Evolutionary conservation across 2,329 filamentous ascomycete genomes (phyloP).

Genomic region (Exophiala calicioides): DNA sequence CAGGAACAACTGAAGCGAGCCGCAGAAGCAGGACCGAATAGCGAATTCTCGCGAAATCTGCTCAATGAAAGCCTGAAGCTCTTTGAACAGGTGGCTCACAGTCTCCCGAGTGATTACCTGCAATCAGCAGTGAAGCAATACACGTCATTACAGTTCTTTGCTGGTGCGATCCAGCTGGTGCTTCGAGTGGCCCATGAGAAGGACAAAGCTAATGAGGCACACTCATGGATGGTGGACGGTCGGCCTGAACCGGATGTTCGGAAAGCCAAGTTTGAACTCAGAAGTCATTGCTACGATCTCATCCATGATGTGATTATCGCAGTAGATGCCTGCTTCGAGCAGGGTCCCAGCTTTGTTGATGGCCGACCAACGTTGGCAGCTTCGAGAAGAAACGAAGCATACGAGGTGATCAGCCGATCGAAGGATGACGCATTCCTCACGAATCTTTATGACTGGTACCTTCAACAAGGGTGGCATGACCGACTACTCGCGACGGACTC

Average conservation of each 20-base stretch:
- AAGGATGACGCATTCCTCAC: slow-evolving; percentile 94
- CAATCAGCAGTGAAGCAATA: slow-evolving; percentile 77
- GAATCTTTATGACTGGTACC: slow-evolving; percentile 97
- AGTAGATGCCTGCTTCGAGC: slow-evolving; percentile 70
- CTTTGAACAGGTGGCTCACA: slow-evolving; percentile 85
- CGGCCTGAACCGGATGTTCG: slow-evolving; percentile 72
- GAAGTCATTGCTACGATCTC: slow-evolving; percentile 81
- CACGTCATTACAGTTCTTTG: slow-evolving; percentile 80
- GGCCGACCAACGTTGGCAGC: slow-evolving; percentile 74
- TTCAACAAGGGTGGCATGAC: slow-evolving; percentile 79
- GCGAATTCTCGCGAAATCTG: slow-evolving; percentile 73
- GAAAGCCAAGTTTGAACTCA: slow-evolving; percentile 64
- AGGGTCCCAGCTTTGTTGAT: slow-evolving; percentile 72
- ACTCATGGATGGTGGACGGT: slow-evolving; percentile 85
- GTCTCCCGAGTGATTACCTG: slow-evolving; percentile 77
- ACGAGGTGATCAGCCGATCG: slow-evolving; percentile 83
- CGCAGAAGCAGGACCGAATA: slow-evolving; percentile 72
- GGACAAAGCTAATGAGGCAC: slow-evolving; percentile 82
- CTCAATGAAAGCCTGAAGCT: slow-evolving; percentile 86
- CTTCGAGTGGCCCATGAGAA: slow-evolving; percentile 79
- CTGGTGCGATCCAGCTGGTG: slow-evolving; percentile 85
- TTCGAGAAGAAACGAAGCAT: slow-evolving; percentile 82
- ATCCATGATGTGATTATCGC: slow-evolving; percentile 77
- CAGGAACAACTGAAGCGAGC: slow-evolving; percentile 92
- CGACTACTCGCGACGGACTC: slow-evolving; percentile 83